Evolutionary conservation across 2,329 filamentous ascomycete genomes (phyloP), one percentile per base, ranked within the genome.

Genomic region (Botryotinia narcissicola): DNA sequence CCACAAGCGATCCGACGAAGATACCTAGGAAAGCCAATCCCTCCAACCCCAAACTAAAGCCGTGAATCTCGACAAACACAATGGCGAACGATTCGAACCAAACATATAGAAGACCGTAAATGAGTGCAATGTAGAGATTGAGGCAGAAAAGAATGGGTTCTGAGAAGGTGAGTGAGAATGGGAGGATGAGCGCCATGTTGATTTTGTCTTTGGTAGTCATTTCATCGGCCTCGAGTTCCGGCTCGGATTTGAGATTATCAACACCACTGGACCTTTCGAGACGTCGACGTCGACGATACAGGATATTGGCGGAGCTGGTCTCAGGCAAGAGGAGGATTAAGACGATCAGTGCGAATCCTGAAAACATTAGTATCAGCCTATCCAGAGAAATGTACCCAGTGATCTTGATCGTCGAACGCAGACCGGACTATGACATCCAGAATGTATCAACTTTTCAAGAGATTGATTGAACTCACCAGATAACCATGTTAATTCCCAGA

Each of bases 261-360:
- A 86, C 85, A 16, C 87, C 88, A 1, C 88, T 90, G 59, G 87
- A 80, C 77, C 86, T 87, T 72, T 90, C 86, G 9, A 92, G 84
- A 29, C 90, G 87, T 62, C 82, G 80, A 12, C 88, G 87, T 10
- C 90, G 87, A n/a, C 86, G 86, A 66, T 88, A 84, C 4, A 92
- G 85, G 78, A 92, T 90, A 71, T 85, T 90, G 18, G 84, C 81
- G 0, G 84, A 80, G 73, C 83, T 87, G 0, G 90, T 92, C 82
- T 92, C 90, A 0, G 90, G 91, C 32, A 92, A 85, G 76, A 88
- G 84, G 76, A 90, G 78, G 77, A 90, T 85, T 84, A 92, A 85
- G 69, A 86, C 73, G 40, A 91, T 75, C 75, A 91, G 85, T 44
- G 89, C 78, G 0, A 89, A 88, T 9, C 60, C 70, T 71, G 10